Conservation (phyloP, 441 rosid genomes). For the Jatropha multifida region DNA sequence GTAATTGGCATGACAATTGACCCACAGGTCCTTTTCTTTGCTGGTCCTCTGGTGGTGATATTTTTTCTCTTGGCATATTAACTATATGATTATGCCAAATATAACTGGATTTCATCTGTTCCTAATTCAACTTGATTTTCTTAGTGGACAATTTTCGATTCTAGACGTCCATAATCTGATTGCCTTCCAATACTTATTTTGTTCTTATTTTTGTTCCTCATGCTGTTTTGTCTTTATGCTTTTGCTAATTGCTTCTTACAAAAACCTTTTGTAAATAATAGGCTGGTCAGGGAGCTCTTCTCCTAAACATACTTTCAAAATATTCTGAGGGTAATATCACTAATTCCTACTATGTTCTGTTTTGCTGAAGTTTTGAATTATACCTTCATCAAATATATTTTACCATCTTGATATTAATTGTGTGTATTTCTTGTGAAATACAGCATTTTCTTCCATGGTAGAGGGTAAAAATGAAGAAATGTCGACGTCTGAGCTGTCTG, state of each 20-base stretch:
- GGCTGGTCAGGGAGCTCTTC: conserved; percentile 99
- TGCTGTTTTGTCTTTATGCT: conserved; percentile 8
- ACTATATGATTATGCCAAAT: background rate
- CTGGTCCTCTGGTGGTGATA: background rate
- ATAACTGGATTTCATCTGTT: background rate
- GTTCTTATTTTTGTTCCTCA: background rate
- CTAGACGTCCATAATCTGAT: background rate
- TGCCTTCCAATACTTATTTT: background rate
- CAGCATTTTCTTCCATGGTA: conserved; percentile 82
- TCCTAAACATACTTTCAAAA: conserved; percentile 87
- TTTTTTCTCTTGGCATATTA: background rate
- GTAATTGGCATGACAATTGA: background rate
- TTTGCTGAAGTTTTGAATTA: background rate
- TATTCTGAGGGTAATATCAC: conserved; percentile 73
- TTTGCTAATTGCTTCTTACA: conserved; percentile 19
- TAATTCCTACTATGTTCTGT: conserved; percentile 3
- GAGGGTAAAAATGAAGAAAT: conserved; percentile 89
- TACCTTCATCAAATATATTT: background rate
- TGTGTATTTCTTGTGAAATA: conserved; percentile 26
- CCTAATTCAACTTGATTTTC: background rate
- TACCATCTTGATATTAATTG: conserved; percentile 7
- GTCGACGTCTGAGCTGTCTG: conserved; percentile 86
- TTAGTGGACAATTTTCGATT: background rate
- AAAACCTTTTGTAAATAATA: conserved; percentile 27
- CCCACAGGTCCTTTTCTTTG: background rate